These are phyloP conservation scores for Sideroxylon spinosum DNA, from an alignment of 179 eudicot genomes.

Conservation along the genomic window DNA sequence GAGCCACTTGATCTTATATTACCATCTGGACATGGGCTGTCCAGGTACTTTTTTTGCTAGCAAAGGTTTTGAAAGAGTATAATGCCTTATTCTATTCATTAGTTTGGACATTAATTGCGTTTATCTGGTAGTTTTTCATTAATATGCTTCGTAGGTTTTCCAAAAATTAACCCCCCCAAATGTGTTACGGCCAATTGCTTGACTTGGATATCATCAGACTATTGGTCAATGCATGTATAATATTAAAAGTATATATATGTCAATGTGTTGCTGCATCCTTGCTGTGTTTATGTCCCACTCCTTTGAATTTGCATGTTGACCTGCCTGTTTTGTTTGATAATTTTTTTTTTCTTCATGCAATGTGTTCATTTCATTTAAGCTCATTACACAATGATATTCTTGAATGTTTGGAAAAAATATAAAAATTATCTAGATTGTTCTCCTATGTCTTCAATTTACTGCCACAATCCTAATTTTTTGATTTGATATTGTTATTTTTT, in stretches of 20 bases:
- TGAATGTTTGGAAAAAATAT: background rate
- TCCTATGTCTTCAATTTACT: background rate
- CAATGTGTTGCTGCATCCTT: background rate
- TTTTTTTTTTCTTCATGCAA: no score
- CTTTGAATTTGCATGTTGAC: background rate
- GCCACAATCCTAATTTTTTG: background rate
- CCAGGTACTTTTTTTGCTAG: background rate
- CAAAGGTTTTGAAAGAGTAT: no score
- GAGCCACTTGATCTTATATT: background rate
- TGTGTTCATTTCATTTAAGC: background rate
- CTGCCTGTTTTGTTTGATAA: background rate
- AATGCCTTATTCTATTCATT: no score
- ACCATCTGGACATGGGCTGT: background rate
- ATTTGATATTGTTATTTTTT: background rate
- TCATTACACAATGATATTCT: background rate
- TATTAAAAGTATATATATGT: background rate
- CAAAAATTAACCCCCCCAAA: no score
- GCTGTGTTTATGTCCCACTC: background rate
- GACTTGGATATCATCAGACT: no score
- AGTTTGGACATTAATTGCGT: no score
- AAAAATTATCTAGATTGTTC: background rate
- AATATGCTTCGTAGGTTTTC: no score
- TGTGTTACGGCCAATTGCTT: no score
- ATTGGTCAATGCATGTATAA: no score
- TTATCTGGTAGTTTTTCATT: no score